Evolutionary conservation across 805 yeast genomes (phyloP).

Genomic region (Candida pini): DNA sequence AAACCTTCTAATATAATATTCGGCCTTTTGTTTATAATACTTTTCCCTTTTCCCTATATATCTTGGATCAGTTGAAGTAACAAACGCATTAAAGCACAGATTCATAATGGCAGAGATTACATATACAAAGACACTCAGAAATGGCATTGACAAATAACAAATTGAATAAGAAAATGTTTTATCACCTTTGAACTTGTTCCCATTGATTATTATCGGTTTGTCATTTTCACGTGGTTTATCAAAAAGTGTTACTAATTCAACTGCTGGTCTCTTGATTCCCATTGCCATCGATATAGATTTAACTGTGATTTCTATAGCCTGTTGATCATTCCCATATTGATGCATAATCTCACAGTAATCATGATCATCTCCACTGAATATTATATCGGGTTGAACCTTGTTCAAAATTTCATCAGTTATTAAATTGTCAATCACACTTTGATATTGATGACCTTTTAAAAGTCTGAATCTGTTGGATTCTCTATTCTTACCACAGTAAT

Average conservation of each 20-base stretch:
- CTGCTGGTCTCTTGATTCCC: conserved; percentile 82
- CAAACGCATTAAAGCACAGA: conserved; percentile 13
- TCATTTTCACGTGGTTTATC: conserved; percentile 1
- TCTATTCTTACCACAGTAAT: conserved; percentile 69
- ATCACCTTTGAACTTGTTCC: conserved; percentile 20
- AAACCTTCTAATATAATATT: no score
- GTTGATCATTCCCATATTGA: conserved; percentile 6
- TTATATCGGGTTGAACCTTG: conserved; percentile 55
- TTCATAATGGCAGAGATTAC: conserved; percentile 29
- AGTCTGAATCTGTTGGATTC: conserved; percentile 72
- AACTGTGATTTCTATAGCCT: conserved; percentile 65
- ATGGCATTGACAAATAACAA: conserved; percentile 43
- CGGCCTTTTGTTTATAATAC: no score
- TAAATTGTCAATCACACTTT: conserved; percentile 71
- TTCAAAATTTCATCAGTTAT: conserved; percentile 54
- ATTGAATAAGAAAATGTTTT: conserved; percentile 31
- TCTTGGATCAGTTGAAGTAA: no score
- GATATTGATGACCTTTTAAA: conserved; percentile 76
- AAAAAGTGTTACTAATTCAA: conserved; percentile 67
- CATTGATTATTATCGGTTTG: conserved; percentile 4
- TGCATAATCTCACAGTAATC: conserved; percentile 60
- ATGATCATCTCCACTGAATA: conserved; percentile 95
- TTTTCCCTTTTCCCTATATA: no score
- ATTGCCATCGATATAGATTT: conserved; percentile 90
- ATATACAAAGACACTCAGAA: conserved; percentile 34